These are phyloP conservation scores for Emiliania huxleyi DNA, from an alignment of 78 protist genomes.

Conservation along the genomic window DNA sequence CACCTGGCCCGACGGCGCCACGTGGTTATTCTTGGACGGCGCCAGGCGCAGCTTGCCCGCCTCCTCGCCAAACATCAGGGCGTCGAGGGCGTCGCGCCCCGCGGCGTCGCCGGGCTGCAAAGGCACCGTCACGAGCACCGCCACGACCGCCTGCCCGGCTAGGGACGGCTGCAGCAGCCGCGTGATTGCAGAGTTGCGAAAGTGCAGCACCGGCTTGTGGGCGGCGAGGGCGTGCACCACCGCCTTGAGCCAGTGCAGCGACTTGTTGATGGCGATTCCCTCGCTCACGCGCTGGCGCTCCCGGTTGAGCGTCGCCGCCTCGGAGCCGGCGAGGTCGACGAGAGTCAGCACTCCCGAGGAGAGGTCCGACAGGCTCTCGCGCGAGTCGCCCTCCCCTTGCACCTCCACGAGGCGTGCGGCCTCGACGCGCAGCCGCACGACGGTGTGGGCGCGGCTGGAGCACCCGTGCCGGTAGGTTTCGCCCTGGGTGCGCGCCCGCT, in stretches of 20 bases:
- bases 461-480: not conserved
- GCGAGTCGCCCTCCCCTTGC: not conserved
- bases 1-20: not conserved
- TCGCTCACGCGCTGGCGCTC: not conserved
- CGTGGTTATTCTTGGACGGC: not conserved
- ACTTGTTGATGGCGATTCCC: not conserved
- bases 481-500: not conserved
- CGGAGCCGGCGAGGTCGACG: constrained; percentile 21
- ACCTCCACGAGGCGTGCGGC: not conserved
- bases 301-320: not conserved
- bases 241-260: not conserved
- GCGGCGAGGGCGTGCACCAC: not conserved
- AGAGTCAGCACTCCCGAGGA: not conserved
- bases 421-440: not conserved
- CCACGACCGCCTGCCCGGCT: not conserved
- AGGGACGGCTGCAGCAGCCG: not conserved
- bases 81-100: not conserved
- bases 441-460: not conserved
- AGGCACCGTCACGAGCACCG: not conserved
- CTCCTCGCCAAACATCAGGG: not conserved
- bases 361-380: not conserved
- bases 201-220: not conserved
- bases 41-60: not conserved
- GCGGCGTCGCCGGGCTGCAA: not conserved
- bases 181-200: constrained; percentile 14